Evolutionary conservation across 1,284 basidiomycete genomes (phyloP).

Genomic region (Schizopora paradoxa): DNA sequence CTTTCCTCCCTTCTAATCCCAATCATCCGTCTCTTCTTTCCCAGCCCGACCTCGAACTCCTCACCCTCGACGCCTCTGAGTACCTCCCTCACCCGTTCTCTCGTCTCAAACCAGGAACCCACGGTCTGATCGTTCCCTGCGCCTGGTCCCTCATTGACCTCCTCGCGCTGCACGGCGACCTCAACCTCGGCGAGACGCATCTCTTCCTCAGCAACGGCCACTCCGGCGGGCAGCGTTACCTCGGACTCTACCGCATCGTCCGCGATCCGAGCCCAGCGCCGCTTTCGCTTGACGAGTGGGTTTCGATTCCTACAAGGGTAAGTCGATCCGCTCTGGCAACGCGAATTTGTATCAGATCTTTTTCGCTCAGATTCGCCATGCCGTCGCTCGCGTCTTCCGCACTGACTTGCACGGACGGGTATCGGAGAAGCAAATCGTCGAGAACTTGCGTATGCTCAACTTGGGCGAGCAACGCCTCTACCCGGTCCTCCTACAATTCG

Average conservation of each 20-base stretch:
- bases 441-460: neutral
- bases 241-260: constrained; percentile 8
- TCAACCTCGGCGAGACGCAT: constrained; percentile 1
- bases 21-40: too few relatives aligned
- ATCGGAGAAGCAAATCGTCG: neutral
- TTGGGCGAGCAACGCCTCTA: neutral
- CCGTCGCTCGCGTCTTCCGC: neutral
- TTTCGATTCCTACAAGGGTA: neutral
- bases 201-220: constrained; percentile 3
- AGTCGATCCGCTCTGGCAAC: neutral
- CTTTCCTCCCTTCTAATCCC: too few relatives aligned
- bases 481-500: constrained; percentile 8
- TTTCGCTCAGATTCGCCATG: neutral
- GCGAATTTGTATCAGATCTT: neutral
- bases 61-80: constrained; percentile 6
- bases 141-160: neutral
- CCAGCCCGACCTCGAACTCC: constrained; percentile 3
- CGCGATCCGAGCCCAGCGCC: constrained; percentile 1
- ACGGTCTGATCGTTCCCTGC: constrained; percentile 7
- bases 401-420: neutral
- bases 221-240: constrained; percentile 1
- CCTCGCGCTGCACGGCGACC: neutral
- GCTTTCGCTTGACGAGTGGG: neutral
- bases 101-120: constrained; percentile 4
- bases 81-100: neutral